Evolutionary conservation across 2,329 filamentous ascomycete genomes (phyloP).

Genomic region (Biscogniauxia mediterranea): DNA sequence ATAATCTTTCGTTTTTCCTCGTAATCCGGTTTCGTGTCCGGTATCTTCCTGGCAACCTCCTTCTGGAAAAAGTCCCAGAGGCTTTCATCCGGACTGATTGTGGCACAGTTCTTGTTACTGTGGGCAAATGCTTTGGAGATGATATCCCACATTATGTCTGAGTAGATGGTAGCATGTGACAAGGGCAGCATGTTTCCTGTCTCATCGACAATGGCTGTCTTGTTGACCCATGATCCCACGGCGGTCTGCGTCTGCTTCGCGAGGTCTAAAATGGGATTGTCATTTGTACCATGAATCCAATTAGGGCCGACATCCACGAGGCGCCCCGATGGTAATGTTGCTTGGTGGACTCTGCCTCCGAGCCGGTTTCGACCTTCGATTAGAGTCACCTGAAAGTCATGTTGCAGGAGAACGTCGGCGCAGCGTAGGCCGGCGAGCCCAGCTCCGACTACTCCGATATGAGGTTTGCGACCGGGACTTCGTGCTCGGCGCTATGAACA

Average conservation of each 20-base stretch:
- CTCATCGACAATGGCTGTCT: slow-evolving; percentile 56
- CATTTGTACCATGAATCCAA: slow-evolving; percentile 73
- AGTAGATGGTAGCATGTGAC: slow-evolving; percentile 45
- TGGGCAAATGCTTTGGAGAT: slow-evolving; percentile 66
- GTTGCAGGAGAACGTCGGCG: slow-evolving; percentile 63
- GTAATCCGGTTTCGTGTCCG: slow-evolving; percentile 41
- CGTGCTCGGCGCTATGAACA: slow-evolving; percentile 26
- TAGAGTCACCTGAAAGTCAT: slow-evolving; percentile 66
- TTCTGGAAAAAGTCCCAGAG: slow-evolving; percentile 53
- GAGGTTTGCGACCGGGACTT: slow-evolving; percentile 39
- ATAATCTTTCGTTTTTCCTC: slow-evolving; percentile 43
- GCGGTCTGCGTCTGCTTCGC: slow-evolving; percentile 59
- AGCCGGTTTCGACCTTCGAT: slow-evolving; percentile 66
- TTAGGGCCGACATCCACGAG: slow-evolving; percentile 67
- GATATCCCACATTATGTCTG: slow-evolving; percentile 63
- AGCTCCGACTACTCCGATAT: slow-evolving; percentile 67
- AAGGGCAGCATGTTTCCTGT: slow-evolving; percentile 49
- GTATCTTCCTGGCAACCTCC: slow-evolving; percentile 45
- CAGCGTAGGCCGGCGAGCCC: slow-evolving; percentile 70
- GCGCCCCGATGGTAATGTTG: slow-evolving; percentile 43
- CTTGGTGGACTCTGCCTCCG: slow-evolving; percentile 62
- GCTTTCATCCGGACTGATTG: slow-evolving; percentile 47
- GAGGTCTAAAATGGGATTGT: slow-evolving; percentile 69
- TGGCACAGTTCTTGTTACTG: slow-evolving; percentile 55
- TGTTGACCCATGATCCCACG: slow-evolving; percentile 48